Evolutionary conservation across 116 monocot species (phyloP), one percentile per base, ranked within the genome.

Genomic region (Papilionanthe hybrid): DNA sequence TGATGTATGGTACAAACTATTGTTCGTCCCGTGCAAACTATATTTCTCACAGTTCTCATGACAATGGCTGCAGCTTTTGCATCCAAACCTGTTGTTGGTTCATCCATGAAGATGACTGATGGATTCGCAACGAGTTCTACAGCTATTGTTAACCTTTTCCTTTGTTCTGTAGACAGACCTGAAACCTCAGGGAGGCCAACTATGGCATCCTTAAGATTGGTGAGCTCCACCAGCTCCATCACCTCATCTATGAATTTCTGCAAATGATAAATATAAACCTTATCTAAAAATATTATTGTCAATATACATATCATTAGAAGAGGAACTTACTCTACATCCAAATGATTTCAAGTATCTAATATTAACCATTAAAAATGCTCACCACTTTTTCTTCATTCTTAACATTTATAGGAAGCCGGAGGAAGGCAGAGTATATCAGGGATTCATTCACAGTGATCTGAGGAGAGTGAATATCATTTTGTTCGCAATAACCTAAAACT

Each of bases 401-500:
- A 17, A 83, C 32, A 53, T 83, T 78, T 25, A 47, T 28, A 0
- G 83, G 4, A 20, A 83, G 79, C 32, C 83, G 83, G 0, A 83
- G 79, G 47, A 30, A 72, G 20, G 83, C 83, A 28, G 79, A 83
- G 48, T 58, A 83, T 9, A 78, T 22, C 0, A 83, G 18, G 7
- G 83, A 83, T 53, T 83, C 83, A 44, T 19, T 45, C 29, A 83
- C 83, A 27, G 67, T 67, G 10, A 67, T 19, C 6, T 67, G 27
- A 25, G 67, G 67, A 67, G 67, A 67, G 67, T 67, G 67, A 25
- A 67, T 67, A 28, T 67, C 67, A 67, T 25, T 67, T 28, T 67
- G 67, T 67, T 67, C 83, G 78, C 87, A 87, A 78, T 89, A 92
- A 13, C 92, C 87, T 41, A 84, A 86, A 27, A 92, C 82, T 73